A percentile compares a stretch with the other conserved stretches of the same genome.
These are phyloP conservation scores for Podospora tetraspora DNA, from an alignment of 495 filamentous ascomycete species.

Conservation along the genomic window DNA sequence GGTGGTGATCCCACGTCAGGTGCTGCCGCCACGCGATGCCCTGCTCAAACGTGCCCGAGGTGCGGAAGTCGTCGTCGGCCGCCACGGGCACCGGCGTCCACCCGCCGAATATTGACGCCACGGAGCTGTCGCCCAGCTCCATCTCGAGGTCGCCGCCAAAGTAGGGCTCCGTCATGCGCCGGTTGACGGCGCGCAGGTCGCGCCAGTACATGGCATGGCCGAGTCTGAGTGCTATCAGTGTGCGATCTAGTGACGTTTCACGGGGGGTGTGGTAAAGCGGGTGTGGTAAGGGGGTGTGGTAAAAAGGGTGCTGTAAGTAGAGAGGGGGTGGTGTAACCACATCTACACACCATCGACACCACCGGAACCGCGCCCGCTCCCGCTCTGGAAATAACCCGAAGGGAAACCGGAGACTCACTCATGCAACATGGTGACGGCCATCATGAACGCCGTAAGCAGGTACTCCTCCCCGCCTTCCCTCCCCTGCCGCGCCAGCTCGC, in stretches of 20 bases:
- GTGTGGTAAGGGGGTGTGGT: neutral
- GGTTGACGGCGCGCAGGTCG: slow-evolving; percentile 30
- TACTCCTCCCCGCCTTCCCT: slow-evolving; percentile 33
- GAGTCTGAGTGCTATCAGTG: slow-evolving; percentile 22
- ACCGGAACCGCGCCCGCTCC: neutral
- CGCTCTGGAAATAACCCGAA: neutral
- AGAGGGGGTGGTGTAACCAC: neutral
- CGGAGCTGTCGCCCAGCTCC: slow-evolving; percentile 39
- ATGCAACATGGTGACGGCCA: slow-evolving; percentile 36
- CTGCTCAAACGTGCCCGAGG: slow-evolving; percentile 25
- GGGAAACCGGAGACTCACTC: slow-evolving; percentile 26
- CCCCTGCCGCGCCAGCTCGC: slow-evolving; percentile 24
- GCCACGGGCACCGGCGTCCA: slow-evolving; percentile 35
- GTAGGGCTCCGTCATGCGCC: slow-evolving; percentile 33
- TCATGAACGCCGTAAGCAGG: slow-evolving; percentile 37
- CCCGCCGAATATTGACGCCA: slow-evolving; percentile 36
- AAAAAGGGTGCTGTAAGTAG: neutral
- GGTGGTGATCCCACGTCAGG: slow-evolving; percentile 33
- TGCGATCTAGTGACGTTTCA: neutral
- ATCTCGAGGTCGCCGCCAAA: slow-evolving; percentile 38
- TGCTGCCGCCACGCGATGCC: slow-evolving; percentile 36
- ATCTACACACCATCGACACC: neutral
- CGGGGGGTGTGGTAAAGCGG: neutral
- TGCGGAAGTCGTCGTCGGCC: slow-evolving; percentile 1
- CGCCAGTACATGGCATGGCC: slow-evolving; percentile 39